Conservation (phyloP, 108 stramenopile species). For the Parietichytrium sp. region DNA sequence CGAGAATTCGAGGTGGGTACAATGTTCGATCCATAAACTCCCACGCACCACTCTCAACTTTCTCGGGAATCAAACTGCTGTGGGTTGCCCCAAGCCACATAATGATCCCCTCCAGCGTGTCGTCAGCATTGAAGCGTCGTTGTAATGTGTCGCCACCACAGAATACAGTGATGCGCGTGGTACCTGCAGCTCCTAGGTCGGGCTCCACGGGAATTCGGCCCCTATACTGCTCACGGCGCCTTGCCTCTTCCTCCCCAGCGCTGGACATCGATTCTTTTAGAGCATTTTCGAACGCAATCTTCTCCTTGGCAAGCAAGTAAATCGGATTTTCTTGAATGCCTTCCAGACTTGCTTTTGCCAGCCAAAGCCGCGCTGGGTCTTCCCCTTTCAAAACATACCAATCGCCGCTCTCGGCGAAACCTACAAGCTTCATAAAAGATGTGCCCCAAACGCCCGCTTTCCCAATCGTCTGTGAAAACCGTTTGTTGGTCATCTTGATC, state of each 20-base stretch:
- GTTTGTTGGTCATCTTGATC: background rate
- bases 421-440: background rate
- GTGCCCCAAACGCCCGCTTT: background rate
- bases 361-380: conserved; percentile 29
- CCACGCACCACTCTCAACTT: background rate
- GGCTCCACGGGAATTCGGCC: background rate
- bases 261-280: background rate
- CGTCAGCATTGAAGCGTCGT: conserved; percentile 19
- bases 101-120: conserved; percentile 5
- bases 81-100: conserved; percentile 37
- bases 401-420: conserved; percentile 5
- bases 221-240: background rate
- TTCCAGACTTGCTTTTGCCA: background rate
- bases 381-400: conserved; percentile 15
- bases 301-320: background rate
- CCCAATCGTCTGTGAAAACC: background rate
- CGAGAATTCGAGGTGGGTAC: conserved; percentile 4
- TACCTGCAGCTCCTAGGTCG: background rate
- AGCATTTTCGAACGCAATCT: background rate
- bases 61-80: conserved; percentile 19
- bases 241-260: background rate
- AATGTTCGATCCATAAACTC: conserved; percentile 5
- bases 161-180: background rate
- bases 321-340: background rate
- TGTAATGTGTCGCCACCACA: background rate